Evolutionary conservation across 2,329 filamentous ascomycete species (phyloP), one percentile per base, ranked within the genome.

Genomic region (Aspergillus pseudoglaucus): DNA sequence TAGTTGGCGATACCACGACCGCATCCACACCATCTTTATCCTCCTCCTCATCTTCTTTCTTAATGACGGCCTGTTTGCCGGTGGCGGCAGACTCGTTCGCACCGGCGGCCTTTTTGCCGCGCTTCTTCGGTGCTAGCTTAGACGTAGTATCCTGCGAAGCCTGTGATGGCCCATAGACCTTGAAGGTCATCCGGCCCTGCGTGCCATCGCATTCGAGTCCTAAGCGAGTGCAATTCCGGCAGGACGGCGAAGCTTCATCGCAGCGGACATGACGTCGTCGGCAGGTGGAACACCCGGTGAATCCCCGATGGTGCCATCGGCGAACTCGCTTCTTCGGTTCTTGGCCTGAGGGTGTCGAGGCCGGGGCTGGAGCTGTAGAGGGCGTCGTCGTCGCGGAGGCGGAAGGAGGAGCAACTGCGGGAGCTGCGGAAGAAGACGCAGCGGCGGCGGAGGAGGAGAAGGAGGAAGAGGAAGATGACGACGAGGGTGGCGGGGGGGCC

Each of bases 261-360:
- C 65, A 68, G 53, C 62, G 66, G 44, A 63, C 67, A 59, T 71
- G 68, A 22, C 68, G 65, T 30, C 65, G 61, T 42, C 67, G 65
- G 51, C 68, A 71, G 46, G 66, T 70, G 30, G 65, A 64, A 47
- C 68, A 71, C 8, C 68, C 68, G 1, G 68, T 71, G 46, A 71
- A 71, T 7, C 67, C 67, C 27, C 68, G 66, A 41, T 69, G 67
- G 53, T 70, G 68, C 68, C 68, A 71, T 56, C 63, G 57, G 22
- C 65, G 64, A 42, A 66, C 61, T 46, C 65, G 63, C 49, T 66
- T 67, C 40, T 59, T 56, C 14, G 58, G 56, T 42, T 60, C 53
- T 30, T 30, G 43, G 57, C 52, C n/a, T 30, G 41, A 25, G 4
- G 41, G 9, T 7, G 33, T 17, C n/a, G 33, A 17, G 8, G 33